Evolutionary conservation across 2,329 filamentous ascomycete species (phyloP), one percentile per base, ranked within the genome.

Genomic region (Epichloe gansuensis): DNA sequence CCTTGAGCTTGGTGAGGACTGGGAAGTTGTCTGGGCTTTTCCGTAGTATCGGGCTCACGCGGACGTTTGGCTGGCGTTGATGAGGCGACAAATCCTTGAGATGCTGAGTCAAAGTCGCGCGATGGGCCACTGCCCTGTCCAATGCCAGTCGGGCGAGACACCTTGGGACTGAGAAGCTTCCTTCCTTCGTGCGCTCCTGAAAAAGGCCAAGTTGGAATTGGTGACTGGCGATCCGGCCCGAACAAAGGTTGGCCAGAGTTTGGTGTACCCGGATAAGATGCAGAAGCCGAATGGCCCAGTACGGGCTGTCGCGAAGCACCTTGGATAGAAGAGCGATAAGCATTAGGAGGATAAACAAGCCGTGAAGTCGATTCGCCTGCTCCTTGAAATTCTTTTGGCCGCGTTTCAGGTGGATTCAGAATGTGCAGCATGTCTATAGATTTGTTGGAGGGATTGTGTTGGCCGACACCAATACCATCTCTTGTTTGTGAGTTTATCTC

Each of bases 371-470:
- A 55, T 17, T 53, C 52, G 6, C 21, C 37, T 28, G 51, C 58
- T 31, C 52, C 56, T 37, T 60, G 59, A 11, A 59, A 48, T 9
- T 51, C 54, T 39, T 58, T 53, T 28, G 57, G 46, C 8, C 57
- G 62, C 35, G 63, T 56, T 37, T 68, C 67, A 8, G 67, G 52
- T 37, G 69, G 67, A 54, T 72, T 71, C 54, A 72, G 59, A 8
- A 72, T 66, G 28, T 65, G 70, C 50, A 66, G 65, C 48, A 72
- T 69, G 7, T 65, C 69, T 41, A 69, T 57, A 28, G 63, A 56
- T 46, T 56, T 64, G 28, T 23, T 49, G 41, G 59, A 51, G 5
- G 58, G 56, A 34, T 59, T 53, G 46, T 63, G 62, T 23, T 61
- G 63, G n/a, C 57, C 46, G 47, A 57, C 58, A 39, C 57, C 59